Evolutionary conservation across 805 yeast species (phyloP), one percentile per base, ranked within the genome.

Genomic region (Yamadazyma sp.): DNA sequence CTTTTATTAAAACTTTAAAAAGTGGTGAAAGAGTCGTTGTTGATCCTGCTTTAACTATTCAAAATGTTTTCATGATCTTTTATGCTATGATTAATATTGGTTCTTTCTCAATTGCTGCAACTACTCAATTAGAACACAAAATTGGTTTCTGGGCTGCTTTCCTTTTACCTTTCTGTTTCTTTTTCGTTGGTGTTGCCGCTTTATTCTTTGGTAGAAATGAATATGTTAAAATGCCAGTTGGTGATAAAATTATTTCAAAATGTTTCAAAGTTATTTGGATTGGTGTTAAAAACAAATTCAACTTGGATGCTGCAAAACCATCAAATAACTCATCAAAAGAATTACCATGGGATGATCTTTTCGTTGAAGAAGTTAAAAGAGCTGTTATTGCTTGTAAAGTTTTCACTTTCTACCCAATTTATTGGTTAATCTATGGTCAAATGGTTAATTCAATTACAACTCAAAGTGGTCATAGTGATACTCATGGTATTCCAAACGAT

Each of bases 401-500:
- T 33, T 84, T 83, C 52, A 52, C 73, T 10, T 80, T 78, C 62
- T 82, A 73, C 56, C 85, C 88, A 24, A 65, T 84, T 33, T 84
- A 78, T 67, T 82, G 87, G 87, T 70, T 80, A 33, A 80, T 78
- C 23, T 82, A 81, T 58, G 70, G 70, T 17, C 86, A 81, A 64
- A 82, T 84, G 83, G 56, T 76, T 39, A 79, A 77, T 62, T 80
- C 80, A 58, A 82, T 84, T 50, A 74, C 82, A 40, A 73, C 86
- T 26, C 87, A 81, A 55, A 87, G 89, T 29, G 84, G 80, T 39
- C 69, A 74, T 45, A 80, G 83, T 86, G 76, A 81, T 49, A 65
- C 75, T 36, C 87, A 84, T 55, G 84, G 86, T 26, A 70, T 84
- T 48, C 93, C 94, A 46, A 85, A 85, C 55, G 94, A 84, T 68